Base-by-base conservation (phyloP, 106 monocot genomes). In the Allium fistulosum region DNA sequence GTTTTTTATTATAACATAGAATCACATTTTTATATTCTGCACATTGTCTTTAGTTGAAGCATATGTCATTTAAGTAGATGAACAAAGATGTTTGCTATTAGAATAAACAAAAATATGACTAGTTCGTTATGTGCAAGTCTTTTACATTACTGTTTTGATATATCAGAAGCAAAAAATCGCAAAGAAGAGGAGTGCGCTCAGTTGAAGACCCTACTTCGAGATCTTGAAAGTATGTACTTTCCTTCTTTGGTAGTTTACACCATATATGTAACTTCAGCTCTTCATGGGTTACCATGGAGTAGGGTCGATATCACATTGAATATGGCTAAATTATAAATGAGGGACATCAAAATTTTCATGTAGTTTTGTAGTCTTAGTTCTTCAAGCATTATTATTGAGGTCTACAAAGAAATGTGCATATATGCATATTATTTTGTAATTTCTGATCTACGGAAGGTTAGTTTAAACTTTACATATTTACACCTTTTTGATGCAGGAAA, bases 141-240 rank as follows among this genome's bases (percentile, higher is more conserved):
- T 37, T 37, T 37, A 37, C 0, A 51, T 75, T 60, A 8, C 65
- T 59, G 59, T 73, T 17, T 26, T 80, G 11, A 51, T 73, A 60
- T 82, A 74, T 73, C 86, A 96, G 92, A 97, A 77, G 75, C 69
- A 69, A 86, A 77, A 64, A 69, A 61, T 59, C 73, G 18, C 27
- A 66, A 84, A 77, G 79, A 86, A 64, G 96, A 92, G 70, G 86
- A 97, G 74, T 74, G 67, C 18, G 70, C 67, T 22, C 88, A 83
- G 64, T 66, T 97, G 82, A 97, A 80, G 80, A 63, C 75, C 76
- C 74, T 92, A 49, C 71, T 92, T 74, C 80, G 47, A 70, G 84
- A 89, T 56, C 80, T 89, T 77, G 78, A 89, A 78, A 87, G 96
- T 97, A 86, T 73, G 77, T 27, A 67, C 8, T 67, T 67, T 48